phyloP scores from a whole-genome alignment of 441 rosid species.

The Erodium moschatum region DNA sequence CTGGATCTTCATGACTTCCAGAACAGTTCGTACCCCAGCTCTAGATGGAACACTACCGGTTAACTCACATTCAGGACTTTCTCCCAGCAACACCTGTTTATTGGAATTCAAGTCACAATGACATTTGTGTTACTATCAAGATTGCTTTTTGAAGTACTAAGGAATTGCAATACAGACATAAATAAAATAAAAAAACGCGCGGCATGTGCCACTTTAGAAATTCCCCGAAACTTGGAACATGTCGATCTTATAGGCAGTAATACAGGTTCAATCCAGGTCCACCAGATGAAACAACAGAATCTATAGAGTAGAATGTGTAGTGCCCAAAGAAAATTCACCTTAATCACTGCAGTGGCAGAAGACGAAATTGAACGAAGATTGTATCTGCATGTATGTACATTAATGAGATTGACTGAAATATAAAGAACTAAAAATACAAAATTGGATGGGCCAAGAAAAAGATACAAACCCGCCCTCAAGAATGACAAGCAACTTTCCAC shows the following conservation, averaged over 20 bases:
- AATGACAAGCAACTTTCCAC: slow-evolving; percentile 84
- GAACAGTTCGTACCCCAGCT: slow-evolving; percentile 58
- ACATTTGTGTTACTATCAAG: neutral
- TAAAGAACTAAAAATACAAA: slow-evolving; percentile 14
- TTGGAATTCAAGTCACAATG: slow-evolving; percentile 19
- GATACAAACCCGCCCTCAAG: slow-evolving; percentile 88
- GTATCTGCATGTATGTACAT: slow-evolving; percentile 49
- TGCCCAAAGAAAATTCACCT: slow-evolving; percentile 39
- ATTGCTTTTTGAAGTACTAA: neutral
- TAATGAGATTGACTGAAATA: neutral
- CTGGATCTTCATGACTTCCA: slow-evolving; percentile 77
- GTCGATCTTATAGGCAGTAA: neutral
- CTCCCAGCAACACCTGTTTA: slow-evolving; percentile 70
- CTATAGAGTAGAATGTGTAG: neutral
- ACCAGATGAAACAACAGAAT: neutral
- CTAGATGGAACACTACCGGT: slow-evolving; percentile 45
- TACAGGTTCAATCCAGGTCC: neutral
- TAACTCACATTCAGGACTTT: slow-evolving; percentile 35
- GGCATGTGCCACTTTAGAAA: neutral
- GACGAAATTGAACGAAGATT: slow-evolving; percentile 93
- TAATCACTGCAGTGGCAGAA: slow-evolving; percentile 83
- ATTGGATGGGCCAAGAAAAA: slow-evolving; percentile 16
- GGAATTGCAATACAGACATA: neutral
- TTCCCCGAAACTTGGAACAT: neutral
- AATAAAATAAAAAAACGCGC: neutral